phyloP scores from a whole-genome alignment of 345 rosid species.

The Pelargonium nanum region DNA sequence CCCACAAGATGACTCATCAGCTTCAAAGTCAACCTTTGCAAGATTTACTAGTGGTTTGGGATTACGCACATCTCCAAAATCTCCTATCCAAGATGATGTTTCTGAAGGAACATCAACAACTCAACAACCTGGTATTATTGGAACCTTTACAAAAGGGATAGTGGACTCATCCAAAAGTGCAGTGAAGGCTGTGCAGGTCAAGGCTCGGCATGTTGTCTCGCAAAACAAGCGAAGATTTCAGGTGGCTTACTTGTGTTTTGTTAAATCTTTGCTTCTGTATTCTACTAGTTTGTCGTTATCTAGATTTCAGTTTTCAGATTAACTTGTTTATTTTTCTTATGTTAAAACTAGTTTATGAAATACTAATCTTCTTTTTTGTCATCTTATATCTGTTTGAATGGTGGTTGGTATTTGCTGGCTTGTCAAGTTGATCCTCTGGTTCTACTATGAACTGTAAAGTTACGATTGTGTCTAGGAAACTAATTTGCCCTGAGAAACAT shows the following conservation, averaged over 20 bases:
- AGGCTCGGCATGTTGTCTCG: constrained; percentile 87
- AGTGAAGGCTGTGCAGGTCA: constrained; percentile 84
- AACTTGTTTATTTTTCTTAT: neutral
- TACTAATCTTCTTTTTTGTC: neutral
- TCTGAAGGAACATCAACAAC: constrained; percentile 23
- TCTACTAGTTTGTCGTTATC: neutral
- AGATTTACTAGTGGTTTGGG: constrained; percentile 72
- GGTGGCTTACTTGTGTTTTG: constrained; percentile 27
- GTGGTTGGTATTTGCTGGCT: neutral
- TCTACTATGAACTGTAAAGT: neutral
- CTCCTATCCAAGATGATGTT: constrained; percentile 27
- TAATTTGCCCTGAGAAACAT: no score
- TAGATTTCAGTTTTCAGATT: no score
- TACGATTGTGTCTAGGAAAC: neutral
- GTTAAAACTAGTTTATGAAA: neutral
- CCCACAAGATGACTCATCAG: constrained; percentile 30
- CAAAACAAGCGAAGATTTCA: constrained; percentile 95
- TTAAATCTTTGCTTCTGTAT: neutral
- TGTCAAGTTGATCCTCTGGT: neutral
- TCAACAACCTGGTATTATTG: constrained; percentile 44
- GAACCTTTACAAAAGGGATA: constrained; percentile 61
- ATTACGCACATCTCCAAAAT: constrained; percentile 37
- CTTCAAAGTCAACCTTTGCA: constrained; percentile 44
- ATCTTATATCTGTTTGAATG: neutral
- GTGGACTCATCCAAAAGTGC: constrained; percentile 83